Evolutionary conservation across 441 rosid species (phyloP), one percentile per base, ranked within the genome.

Genomic region (Capsella rubella): DNA sequence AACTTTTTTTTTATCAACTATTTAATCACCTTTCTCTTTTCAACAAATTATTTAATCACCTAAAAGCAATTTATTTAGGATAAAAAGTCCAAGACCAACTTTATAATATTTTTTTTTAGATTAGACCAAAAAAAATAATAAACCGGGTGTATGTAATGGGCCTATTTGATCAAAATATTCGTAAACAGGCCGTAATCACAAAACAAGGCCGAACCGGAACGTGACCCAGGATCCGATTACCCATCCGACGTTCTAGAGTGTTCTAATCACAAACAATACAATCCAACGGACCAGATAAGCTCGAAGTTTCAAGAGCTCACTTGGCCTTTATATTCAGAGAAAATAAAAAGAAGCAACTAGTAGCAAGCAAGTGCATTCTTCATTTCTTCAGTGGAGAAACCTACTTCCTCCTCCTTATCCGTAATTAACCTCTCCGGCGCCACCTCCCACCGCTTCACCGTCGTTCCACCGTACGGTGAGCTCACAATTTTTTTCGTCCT

Each of bases 281-380:
- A 64, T 67, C 78, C 62, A 42, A 74, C 68, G 67, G 78, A 50
- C 12, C 31, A 16, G 68, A 66, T 74, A n/a, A 37, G 9, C 21
- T 67, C 50, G 85, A 83, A 84, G 65, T 77, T 80, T 84, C 85
- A 79, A 62, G 92, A 83, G 63, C 56, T 61, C 28, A 9, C 34
- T 52, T 59, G 31, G 14, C 42, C 66, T 73, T 64, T 64, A 73
- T 64, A 73, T 55, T 3, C 29, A 31, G n/a, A 39, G 15, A 8
- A 46, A 14, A 13, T 21, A 15, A 4, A 4, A 16, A 9, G 50
- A 3, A 31, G 11, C 16, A 54, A 21, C 8, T 1, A 54, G 6
- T 12, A 55, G 63, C 3, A 4, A 27, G 59, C 40, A 39, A 39
- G 42, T 60, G 53, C n/a, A 71, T n/a, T 61, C 45, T 71, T 60